A percentile compares a stretch with the other conserved stretches of the same genome.
These are phyloP conservation scores for Lichtheimia corymbifera DNA, from an alignment of 371 early-diverging fungal genomes.

Conservation along the genomic window DNA sequence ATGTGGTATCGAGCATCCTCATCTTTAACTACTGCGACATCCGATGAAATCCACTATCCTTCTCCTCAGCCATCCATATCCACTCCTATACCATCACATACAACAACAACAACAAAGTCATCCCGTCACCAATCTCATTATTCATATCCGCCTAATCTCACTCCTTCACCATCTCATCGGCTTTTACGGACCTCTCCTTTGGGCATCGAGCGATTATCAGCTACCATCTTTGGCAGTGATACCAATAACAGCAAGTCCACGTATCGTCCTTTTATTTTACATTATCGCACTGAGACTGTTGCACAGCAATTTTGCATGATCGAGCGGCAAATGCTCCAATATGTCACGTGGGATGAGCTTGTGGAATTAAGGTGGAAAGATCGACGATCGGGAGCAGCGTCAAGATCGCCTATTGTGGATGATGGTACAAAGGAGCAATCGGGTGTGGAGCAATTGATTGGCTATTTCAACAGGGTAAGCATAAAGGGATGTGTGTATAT, in stretches of 20 bases:
- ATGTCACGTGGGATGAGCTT: slow-evolving; percentile 60
- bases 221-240: not conserved
- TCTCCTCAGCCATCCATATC: too few species aligned
- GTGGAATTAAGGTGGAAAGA: slow-evolving; percentile 54
- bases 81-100: too few species aligned
- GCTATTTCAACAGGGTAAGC: slow-evolving; percentile 42
- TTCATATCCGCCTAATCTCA: not conserved
- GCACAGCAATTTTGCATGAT: slow-evolving; percentile 56
- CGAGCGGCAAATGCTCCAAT: slow-evolving; percentile 53
- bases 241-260: not conserved
- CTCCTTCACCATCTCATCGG: not conserved
- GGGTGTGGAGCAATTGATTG: slow-evolving; percentile 40
- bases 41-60: too few species aligned
- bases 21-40: not conserved
- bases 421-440: slow-evolving; percentile 3
- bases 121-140: not conserved
- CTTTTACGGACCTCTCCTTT: not conserved
- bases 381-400: slow-evolving; percentile 5
- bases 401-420: not conserved
- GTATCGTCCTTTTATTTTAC: slow-evolving; percentile 40
- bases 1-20: slow-evolving; percentile 12
- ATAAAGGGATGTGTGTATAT: too few species aligned
- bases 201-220: not conserved
- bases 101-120: not conserved
- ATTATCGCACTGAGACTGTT: slow-evolving; percentile 42